These are phyloP conservation scores for Salix brachista DNA, from an alignment of 345 rosid species.

Conservation along the genomic window DNA sequence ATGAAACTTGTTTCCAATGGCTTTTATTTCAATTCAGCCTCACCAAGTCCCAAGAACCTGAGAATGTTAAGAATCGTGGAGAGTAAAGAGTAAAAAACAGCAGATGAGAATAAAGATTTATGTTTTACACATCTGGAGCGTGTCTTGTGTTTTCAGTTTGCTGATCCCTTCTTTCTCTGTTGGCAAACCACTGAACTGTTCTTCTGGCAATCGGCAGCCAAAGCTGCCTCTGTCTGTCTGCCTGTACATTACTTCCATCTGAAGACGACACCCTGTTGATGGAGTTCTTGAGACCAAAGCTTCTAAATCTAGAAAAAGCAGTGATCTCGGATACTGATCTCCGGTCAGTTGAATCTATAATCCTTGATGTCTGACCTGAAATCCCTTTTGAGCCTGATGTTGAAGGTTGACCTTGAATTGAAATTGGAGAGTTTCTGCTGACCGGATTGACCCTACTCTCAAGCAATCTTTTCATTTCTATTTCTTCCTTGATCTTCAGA, in stretches of 20 bases:
- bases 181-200: constrained; percentile 73
- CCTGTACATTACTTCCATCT: constrained; percentile 24
- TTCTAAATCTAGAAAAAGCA: constrained; percentile 49
- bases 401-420: constrained; percentile 14
- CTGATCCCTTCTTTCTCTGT: constrained; percentile 45
- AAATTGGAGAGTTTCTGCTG: constrained; percentile 17
- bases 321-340: constrained; percentile 80
- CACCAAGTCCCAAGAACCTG: neutral
- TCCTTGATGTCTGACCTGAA: constrained; percentile 22
- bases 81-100: neutral
- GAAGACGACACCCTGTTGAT: constrained; percentile 17
- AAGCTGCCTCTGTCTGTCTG: constrained; percentile 43
- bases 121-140: constrained; percentile 34
- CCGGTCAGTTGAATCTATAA: constrained; percentile 35
- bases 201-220: constrained; percentile 80
- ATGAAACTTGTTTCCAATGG: too few species aligned
- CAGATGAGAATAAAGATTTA: neutral
- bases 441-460: constrained; percentile 41
- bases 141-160: constrained; percentile 23
- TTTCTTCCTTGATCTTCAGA: constrained; percentile 49
- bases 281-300: constrained; percentile 20
- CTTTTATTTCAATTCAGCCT: neutral
- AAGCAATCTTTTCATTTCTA: constrained; percentile 59
- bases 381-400: constrained; percentile 18
- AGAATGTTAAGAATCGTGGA: neutral